Evolutionary conservation across 2,329 filamentous ascomycete species (phyloP), one percentile per base, ranked within the genome.

Genomic region (Pseudocercospora fijiensis): DNA sequence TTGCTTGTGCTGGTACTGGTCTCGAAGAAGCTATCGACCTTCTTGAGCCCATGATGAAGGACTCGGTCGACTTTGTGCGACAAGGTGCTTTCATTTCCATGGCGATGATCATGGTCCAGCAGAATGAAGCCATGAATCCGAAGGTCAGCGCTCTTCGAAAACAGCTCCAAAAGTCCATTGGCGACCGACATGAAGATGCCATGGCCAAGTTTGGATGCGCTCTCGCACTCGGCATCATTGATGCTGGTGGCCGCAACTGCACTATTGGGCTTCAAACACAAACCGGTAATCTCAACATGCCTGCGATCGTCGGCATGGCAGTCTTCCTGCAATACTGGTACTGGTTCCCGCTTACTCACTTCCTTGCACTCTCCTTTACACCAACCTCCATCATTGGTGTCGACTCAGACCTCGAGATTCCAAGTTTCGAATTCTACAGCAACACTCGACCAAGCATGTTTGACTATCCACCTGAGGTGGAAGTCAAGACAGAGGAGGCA

Each of bases 241-340:
- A 99, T 79, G 95, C 95, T 66, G 95, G 96, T 76, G 95, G 95
- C 57, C 90, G 96, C 65, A 99, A 99, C 81, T 99, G 95, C 84
- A 97, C 95, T 18, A 98, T 99, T 71, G 94, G 94, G 28, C 85
- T 99, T 43, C 95, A 99, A 78, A 99, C 95, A 1, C 95, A 96
- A 79, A 97, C 94, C 0, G 96, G 96, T 68, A 99, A 97, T 76
- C 87, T 99, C 70, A 98, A 99, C 83, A 97, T 99, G 93, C 88
- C 93, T 18, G 96, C 92, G 66, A 96, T 99, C 70, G 93, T 99
- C 18, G 96, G 95, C 70, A 96, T 96, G 88, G 94, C 92, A 27
- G 90, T 99, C 60, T 99, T 99, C 80, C 96, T 93, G 8, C 95
- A 99, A 77, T 99, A 99, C 82, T 99, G 95, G 95, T 99, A 99